Base-by-base conservation (phyloP, 352 stramenopile species). In the Pythium dissimile region DNA sequence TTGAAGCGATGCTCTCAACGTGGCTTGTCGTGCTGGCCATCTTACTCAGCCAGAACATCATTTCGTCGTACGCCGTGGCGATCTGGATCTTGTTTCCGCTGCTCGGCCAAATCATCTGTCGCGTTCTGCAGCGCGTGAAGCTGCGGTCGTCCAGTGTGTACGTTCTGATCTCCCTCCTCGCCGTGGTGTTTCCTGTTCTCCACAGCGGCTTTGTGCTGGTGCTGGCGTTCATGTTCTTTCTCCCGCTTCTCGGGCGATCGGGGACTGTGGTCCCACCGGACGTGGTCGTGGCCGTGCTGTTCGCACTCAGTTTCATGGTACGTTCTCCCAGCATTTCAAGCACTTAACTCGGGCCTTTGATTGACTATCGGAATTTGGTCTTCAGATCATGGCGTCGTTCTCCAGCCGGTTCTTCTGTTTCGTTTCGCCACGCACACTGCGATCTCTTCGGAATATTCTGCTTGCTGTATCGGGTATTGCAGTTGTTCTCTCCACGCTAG, bases 401-500 rank as follows among this genome's bases (percentile, higher is more conserved):
- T 72, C 73, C 5, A 65, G 73, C 0, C 80, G 80, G 15, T 80
- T 92, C 24, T 88, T 92, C 62, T 92, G 82, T 71, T 87, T 88
- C 42, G 62, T 89, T 3, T 62, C 70, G 20, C 54, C 64, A 2
- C 67, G 68, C n/a, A 63, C 76, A n/a, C 63, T 89, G 2, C 56
- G 63, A 12, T 10, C 47, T 8, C 23, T 86, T 13, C 76, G 73
- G 20, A 80, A 84, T 34, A 13, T 62, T 21, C 66, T 75, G 18
- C 56, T 84, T 4, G n/a, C 69, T 9, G 31, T 77, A 15, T 77
- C 73, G 2, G 38, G 80, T n/a, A 31, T 45, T 15, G 62, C 62
- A 2, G 64, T 81, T 12, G 60, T 73, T 15, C 58, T 87, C 37
- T 79, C 76, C 39, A 85, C 75, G 0, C 57, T 88, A 31, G 54